Evolutionary conservation across 2,329 filamentous ascomycete genomes (phyloP).

Genomic region (Lizonia empirigonia): DNA sequence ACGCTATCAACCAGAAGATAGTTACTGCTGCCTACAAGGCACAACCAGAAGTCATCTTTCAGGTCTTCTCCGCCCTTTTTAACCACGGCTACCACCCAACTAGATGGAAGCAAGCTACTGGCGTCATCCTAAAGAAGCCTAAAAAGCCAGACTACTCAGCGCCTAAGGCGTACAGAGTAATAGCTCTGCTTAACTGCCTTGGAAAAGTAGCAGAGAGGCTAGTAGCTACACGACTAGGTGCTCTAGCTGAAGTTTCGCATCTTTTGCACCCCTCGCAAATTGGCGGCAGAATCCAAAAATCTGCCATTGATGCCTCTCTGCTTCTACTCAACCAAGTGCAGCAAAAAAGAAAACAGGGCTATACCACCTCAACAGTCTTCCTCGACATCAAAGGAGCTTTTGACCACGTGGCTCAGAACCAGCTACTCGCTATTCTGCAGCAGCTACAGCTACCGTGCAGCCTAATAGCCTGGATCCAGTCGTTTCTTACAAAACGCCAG

Average conservation of each 20-base stretch:
- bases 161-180: background rate
- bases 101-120: background rate
- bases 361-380: background rate
- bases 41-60: background rate
- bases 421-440: background rate
- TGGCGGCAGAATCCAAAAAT: no score
- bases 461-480: background rate
- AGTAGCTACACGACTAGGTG: no score
- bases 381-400: background rate
- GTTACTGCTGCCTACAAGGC: background rate
- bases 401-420: background rate
- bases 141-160: background rate
- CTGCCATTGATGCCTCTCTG: no score
- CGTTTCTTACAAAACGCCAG: background rate
- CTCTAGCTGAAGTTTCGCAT: no score
- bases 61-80: background rate
- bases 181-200: background rate
- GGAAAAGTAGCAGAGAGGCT: background rate
- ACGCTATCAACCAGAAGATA: background rate
- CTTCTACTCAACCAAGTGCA: no score
- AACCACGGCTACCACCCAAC: background rate
- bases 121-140: background rate
- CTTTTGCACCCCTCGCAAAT: no score
- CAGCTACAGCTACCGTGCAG: background rate
- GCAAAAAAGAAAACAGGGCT: background rate